Conservation (phyloP, 176 grass and related monocot species). For the Musa beccarii region DNA sequence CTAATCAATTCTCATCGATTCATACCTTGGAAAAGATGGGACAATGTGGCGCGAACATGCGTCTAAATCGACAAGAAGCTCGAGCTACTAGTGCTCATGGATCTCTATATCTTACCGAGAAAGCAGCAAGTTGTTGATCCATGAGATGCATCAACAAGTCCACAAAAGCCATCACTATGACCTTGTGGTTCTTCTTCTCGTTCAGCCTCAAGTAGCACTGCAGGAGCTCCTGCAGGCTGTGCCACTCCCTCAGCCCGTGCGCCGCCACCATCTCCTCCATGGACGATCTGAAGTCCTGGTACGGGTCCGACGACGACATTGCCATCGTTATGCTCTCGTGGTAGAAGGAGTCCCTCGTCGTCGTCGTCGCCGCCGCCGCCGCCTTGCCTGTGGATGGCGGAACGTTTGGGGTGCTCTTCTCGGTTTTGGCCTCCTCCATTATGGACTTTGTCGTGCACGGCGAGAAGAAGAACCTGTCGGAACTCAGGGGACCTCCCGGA, state of each 20-base stretch:
- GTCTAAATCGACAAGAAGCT: no score
- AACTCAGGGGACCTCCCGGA: background rate
- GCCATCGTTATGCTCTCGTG: background rate
- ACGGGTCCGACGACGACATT: slow-evolving; percentile 13
- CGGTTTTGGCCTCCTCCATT: slow-evolving; percentile 13
- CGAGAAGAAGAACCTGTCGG: slow-evolving; percentile 17
- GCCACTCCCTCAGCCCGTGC: slow-evolving; percentile 10
- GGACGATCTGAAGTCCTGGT: slow-evolving; percentile 12
- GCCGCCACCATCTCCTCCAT: slow-evolving; percentile 27
- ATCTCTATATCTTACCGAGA: no score
- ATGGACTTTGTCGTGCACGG: slow-evolving; percentile 12
- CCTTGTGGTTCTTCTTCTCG: slow-evolving; percentile 16
- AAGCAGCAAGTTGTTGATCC: background rate
- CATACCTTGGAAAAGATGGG: no score
- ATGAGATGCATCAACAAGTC: slow-evolving; percentile 20
- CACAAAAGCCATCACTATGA: slow-evolving; percentile 16
- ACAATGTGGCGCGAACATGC: no score
- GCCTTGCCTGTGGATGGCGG: background rate
- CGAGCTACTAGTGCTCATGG: no score
- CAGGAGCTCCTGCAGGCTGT: slow-evolving; percentile 8
- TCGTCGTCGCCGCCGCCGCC: no score
- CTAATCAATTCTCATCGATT: no score
- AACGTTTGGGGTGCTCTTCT: no score
- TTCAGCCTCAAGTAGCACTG: slow-evolving; percentile 20
- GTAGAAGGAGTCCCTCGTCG: background rate